A percentile compares a stretch with the other conserved stretches of the same genome.
Conservation (phyloP, 2,329 filamentous ascomycete species). For the Fusarium ramigenum region DNA sequence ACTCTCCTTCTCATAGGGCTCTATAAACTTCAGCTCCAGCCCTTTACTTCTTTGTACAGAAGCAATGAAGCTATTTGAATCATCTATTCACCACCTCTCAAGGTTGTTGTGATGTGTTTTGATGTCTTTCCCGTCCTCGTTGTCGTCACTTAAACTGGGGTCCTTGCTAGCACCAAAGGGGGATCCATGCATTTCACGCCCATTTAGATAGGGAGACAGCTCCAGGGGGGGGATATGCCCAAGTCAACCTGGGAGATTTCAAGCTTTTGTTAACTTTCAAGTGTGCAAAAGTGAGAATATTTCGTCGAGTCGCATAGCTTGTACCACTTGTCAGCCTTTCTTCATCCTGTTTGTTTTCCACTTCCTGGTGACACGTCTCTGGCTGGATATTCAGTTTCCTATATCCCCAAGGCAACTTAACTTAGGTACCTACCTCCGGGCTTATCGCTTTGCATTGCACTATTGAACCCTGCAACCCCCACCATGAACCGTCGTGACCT, state of each 20-base stretch:
- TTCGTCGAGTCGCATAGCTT: not conserved
- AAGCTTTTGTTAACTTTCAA: not conserved
- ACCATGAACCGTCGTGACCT: conserved; percentile 37
- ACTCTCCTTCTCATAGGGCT: not conserved
- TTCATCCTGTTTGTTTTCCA: not conserved
- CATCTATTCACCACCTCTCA: not conserved
- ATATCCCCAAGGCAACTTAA: not conserved
- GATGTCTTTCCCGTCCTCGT: conserved; percentile 23
- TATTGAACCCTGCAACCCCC: conserved; percentile 34
- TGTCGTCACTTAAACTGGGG: conserved; percentile 38
- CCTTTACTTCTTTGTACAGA: not conserved
- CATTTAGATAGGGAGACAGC: conserved; percentile 19
- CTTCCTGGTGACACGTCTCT: not conserved
- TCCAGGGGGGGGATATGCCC: not conserved
- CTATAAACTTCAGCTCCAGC: not conserved
- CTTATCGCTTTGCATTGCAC: conserved; percentile 37
- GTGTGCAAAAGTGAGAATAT: not conserved
- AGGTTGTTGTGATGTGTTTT: conserved; percentile 24
- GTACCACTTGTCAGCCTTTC: not conserved
- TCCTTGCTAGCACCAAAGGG: conserved; percentile 29
- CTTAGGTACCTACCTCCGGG: not conserved
- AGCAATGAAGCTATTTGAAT: not conserved
- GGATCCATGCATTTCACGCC: conserved; percentile 33
- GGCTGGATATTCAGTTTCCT: not conserved
- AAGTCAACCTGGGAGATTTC: not conserved